Conservation (phyloP, 139 green algal species). For the Chlorokybus atmophyticus region DNA sequence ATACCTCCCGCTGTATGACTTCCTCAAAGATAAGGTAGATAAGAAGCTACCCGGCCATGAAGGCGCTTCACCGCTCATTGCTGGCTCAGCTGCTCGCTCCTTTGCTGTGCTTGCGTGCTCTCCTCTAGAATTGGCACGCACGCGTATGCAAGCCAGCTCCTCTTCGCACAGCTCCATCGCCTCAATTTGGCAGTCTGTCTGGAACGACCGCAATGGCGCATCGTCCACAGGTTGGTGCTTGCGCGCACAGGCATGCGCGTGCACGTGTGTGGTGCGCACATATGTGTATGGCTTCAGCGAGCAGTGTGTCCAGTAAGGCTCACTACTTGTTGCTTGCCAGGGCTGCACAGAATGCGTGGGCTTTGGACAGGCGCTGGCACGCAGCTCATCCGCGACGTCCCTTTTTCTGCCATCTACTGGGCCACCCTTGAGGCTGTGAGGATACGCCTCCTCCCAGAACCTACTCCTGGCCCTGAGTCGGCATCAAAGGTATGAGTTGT, state of each 20-base stretch:
- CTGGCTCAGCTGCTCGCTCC: conserved; percentile 19
- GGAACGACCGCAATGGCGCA: no score
- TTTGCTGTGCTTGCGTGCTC: conserved; percentile 19
- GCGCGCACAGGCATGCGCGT: no score
- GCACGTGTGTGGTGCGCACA: no score
- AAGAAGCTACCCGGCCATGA: conserved; percentile 3
- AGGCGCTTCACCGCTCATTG: conserved; percentile 7
- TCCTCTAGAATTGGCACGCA: conserved; percentile 25
- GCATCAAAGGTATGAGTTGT: no score
- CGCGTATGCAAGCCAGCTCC: conserved; percentile 30
- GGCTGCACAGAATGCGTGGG: neutral
- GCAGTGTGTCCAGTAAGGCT: neutral
- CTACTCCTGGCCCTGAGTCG: no score
- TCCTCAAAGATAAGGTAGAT: conserved; percentile 35
- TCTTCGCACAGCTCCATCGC: no score
- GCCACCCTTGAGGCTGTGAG: conserved; percentile 62
- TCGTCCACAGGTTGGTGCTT: no score
- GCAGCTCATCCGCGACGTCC: conserved; percentile 77
- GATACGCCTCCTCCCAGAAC: no score
- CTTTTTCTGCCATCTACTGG: conserved; percentile 92
- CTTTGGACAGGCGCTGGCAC: conserved; percentile 66
- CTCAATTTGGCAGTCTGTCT: no score
- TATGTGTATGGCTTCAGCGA: no score
- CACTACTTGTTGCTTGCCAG: neutral
- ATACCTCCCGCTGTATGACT: conserved; percentile 91